These are phyloP conservation scores for Trypethelium eluteriae DNA, from an alignment of 495 filamentous ascomycete species.

Conservation along the genomic window DNA sequence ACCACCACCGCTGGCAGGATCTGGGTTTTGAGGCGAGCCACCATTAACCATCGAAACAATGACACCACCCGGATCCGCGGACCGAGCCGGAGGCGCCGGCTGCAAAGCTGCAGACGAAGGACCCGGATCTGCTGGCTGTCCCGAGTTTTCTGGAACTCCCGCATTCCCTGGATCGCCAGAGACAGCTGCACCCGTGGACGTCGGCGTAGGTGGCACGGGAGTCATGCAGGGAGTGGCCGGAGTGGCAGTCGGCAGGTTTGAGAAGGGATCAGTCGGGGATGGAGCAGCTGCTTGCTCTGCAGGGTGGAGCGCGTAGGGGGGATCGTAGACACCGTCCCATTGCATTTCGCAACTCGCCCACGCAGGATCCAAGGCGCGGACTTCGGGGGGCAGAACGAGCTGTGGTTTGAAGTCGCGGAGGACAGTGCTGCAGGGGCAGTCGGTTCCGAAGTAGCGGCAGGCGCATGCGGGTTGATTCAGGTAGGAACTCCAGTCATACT, in stretches of 20 bases:
- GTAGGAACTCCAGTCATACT: constrained; percentile 13
- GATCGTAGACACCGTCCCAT: constrained; percentile 20
- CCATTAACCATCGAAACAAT: background rate
- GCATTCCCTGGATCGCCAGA: background rate
- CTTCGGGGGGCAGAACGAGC: constrained; percentile 18
- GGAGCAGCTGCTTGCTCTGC: constrained; percentile 4
- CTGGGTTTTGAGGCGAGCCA: background rate
- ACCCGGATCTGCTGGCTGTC: background rate
- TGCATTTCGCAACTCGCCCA: constrained; percentile 18
- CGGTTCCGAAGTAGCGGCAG: constrained; percentile 4
- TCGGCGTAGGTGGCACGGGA: background rate
- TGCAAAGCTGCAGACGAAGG: background rate
- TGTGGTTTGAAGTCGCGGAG: constrained; percentile 14
- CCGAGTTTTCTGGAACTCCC: background rate
- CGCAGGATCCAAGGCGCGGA: constrained; percentile 12
- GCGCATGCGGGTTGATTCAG: constrained; percentile 5
- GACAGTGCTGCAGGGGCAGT: background rate
- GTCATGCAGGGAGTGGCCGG: background rate
- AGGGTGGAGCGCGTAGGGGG: constrained; percentile 13
- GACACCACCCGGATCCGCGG: background rate
- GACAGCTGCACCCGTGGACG: background rate
- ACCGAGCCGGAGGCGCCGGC: background rate
- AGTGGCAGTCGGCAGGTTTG: background rate
- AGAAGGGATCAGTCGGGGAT: background rate
- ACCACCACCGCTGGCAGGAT: background rate